Evolutionary conservation across 495 filamentous ascomycete genomes (phyloP), one percentile per base, ranked within the genome.

Genomic region (Aspergillus mulundensis): DNA sequence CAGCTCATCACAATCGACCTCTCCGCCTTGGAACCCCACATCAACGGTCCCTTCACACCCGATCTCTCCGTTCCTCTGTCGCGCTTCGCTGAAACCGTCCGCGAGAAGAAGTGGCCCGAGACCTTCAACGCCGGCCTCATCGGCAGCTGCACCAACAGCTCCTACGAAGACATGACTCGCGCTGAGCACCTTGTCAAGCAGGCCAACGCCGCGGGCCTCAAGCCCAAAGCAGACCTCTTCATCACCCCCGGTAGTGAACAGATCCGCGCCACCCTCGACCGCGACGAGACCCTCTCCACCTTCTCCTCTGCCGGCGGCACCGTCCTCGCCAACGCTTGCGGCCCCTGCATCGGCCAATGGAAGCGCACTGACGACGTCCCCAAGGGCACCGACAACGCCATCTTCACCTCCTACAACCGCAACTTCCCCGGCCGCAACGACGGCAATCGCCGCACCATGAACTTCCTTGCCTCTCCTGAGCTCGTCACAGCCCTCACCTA

Each of bases 11-110:
- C 97, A 78, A 86, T 98, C 77, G 92, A 98, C 79, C 84, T 98
- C 36, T 86, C 81, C 50, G 87, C 94, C 75, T 87, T 98, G 43
- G 94, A 98, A 81, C 94, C 94, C 36, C 90, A 98, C 74, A 90
- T 98, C 79, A 98, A 98, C 80, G 94, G 94, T 63, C 94, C 94
- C 52, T 98, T 98, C 85, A 98, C 94, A n/a, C 94, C 94, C 57
- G 94, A 98, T 85, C 86, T 98, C 73, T 91, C 92, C 43, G 97
- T 94, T 40, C 94, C 94, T 18, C 91, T 98, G 77, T 95, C 91
- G 73, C 88, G 97, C 80, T 97, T 97, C 77, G 90, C 90, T 73
- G 86, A 92, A 71, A 90, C 94, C 63, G 94, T 93, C 59, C 88
- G 93, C 81, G 78, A 82, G 62, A 96, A 98, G 77, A 86, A 87